Evolutionary conservation across 192 early-diverging fungal genomes (phyloP), one percentile per base, ranked within the genome.

Genomic region (Pilobolus umbonatus): DNA sequence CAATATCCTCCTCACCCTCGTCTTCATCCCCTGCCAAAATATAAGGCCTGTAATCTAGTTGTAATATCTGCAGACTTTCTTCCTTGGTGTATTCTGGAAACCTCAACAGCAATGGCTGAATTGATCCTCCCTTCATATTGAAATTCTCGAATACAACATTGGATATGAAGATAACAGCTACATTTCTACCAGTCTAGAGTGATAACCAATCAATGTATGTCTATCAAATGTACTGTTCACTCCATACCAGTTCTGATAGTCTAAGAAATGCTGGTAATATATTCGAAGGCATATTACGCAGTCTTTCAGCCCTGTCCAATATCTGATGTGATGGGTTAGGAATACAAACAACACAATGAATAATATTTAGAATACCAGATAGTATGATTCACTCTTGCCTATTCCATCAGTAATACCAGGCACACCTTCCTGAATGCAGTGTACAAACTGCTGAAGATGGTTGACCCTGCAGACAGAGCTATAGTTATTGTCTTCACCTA

Each of bases 61-160:
- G 68, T n/a, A 95, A 62, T 15, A 95, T 95, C 2, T 75, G 61
- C 15, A 91, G 55, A 3, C 80, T 83, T 49, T 95, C 85, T 22
- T 75, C 61, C 64, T 84, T 82, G 35, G 80, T 78, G 56, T 95
- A 94, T n/a, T 78, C 77, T 10, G 85, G 77, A 55, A 95, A 95
- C 38, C 79, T 78, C 17, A 96, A 63, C 12, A 79, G 39, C 1
- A 85, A 46, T 0, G 92, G 88, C 22, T 85, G 82, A 22, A 72
- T 75, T 1, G 75, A 68, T 29, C 85, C 85, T 12, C 77, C 75
- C 38, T 83, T 79, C 2, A 84, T 81, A 32, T 86, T 72, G 64
- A 96, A 91, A 49, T 88, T 82, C 64, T 90, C 86, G 81, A 86
- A 95, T 3, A 80, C 73, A 28, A 94, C 80, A 10, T 70, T 76